A percentile compares a stretch with the other conserved stretches of the same genome.
These are phyloP conservation scores for Blastomyces percursus DNA, from an alignment of 2,329 filamentous ascomycete genomes.

Conservation along the genomic window DNA sequence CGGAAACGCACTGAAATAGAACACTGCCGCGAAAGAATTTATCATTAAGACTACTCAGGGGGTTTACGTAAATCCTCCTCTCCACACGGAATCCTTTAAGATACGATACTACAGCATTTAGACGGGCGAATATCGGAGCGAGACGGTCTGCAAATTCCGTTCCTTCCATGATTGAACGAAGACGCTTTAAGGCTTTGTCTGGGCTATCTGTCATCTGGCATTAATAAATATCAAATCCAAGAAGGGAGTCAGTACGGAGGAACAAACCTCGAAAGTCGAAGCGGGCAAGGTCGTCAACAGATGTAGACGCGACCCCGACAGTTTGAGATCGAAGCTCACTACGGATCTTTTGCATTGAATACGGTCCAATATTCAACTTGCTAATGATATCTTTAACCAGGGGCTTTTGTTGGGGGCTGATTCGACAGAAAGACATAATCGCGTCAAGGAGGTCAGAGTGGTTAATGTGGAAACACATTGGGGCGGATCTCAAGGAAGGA, in stretches of 20 bases:
- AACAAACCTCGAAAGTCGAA: conserved; percentile 77
- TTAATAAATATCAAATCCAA: conserved; percentile 40
- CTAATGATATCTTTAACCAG: conserved; percentile 73
- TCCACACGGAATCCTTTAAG: conserved; percentile 62
- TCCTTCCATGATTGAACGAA: conserved; percentile 44
- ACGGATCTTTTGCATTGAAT: conserved; percentile 72
- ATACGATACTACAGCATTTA: conserved; percentile 68
- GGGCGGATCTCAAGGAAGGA: conserved; percentile 57
- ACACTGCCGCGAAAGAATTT: conserved; percentile 79
- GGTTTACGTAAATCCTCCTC: conserved; percentile 72
- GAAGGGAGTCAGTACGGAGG: neutral
- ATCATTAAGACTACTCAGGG: conserved; percentile 79
- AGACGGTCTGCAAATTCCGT: conserved; percentile 43
- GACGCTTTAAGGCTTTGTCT: conserved; percentile 60
- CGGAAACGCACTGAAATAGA: conserved; percentile 82
- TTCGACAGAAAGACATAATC: conserved; percentile 82
- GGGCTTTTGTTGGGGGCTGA: conserved; percentile 56
- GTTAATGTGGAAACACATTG: conserved; percentile 83
- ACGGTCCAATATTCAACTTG: conserved; percentile 71
- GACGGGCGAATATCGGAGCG: conserved; percentile 56
- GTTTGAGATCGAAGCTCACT: conserved; percentile 69
- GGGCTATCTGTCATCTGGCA: conserved; percentile 51
- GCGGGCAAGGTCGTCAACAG: conserved; percentile 74
- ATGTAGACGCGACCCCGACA: conserved; percentile 76
- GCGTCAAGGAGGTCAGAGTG: conserved; percentile 77